phyloP scores from a whole-genome alignment of 371 early-diverging fungal species.

The Rhizopus stolonifer region DNA sequence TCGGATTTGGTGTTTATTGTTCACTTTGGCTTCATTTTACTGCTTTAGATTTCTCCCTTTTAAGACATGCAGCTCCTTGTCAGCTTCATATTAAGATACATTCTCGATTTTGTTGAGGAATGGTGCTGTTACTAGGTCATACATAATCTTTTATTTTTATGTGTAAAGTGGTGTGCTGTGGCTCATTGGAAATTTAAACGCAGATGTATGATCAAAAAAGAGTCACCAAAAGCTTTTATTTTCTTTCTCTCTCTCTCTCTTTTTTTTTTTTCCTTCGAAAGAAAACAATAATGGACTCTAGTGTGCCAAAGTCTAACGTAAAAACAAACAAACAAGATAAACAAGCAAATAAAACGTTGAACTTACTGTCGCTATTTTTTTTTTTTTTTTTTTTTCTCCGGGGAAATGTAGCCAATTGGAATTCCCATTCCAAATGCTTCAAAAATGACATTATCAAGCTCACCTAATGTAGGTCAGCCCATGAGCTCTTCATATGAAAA shows the following conservation, averaged over 20 bases:
- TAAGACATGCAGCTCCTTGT: too few species aligned
- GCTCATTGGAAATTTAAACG: slow-evolving; percentile 14
- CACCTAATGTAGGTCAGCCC: slow-evolving; percentile 25
- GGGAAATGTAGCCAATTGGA: slow-evolving; percentile 12
- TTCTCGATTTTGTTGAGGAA: too few species aligned
- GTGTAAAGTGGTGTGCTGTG: too few species aligned
- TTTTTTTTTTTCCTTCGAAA: slow-evolving; percentile 3
- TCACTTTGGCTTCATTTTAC: too few species aligned
- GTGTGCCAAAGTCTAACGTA: slow-evolving; percentile 22
- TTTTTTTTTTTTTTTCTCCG: background rate
- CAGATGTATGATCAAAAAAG: background rate
- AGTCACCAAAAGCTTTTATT: slow-evolving; percentile 18
- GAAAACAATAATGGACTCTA: slow-evolving; percentile 16
- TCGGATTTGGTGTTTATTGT: too few species aligned
- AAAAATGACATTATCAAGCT: slow-evolving; percentile 7
- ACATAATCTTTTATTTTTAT: too few species aligned
- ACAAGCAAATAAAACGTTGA: too few species aligned
- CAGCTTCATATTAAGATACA: too few species aligned
- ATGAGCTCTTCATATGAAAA: slow-evolving; percentile 32
- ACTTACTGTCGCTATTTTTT: background rate
- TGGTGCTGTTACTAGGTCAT: too few species aligned
- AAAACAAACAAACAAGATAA: background rate
- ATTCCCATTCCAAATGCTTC: slow-evolving; percentile 13
- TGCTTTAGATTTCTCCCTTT: too few species aligned
- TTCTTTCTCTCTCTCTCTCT: background rate